Conservation (phyloP, 2,329 filamentous ascomycete genomes). For the Pseudogymnoascus sp. region DNA sequence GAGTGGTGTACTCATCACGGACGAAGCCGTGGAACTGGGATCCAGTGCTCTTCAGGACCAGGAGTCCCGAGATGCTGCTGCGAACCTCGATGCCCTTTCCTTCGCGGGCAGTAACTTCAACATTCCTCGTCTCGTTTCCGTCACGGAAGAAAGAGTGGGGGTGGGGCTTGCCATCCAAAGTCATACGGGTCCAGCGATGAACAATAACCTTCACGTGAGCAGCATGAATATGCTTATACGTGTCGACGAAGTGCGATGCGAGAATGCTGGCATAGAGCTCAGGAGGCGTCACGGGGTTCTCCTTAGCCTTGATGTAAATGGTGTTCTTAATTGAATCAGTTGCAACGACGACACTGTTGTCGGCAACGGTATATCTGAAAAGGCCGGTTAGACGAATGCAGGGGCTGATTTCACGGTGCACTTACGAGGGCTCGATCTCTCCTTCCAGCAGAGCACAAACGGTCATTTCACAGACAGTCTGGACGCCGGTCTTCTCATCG, state of each 20-base stretch:
- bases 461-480: slow-evolving; percentile 91
- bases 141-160: slow-evolving; percentile 93
- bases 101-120: slow-evolving; percentile 64
- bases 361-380: slow-evolving; percentile 76
- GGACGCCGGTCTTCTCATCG: slow-evolving; percentile 66
- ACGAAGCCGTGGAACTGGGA: slow-evolving; percentile 95
- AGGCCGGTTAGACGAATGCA: slow-evolving; percentile 17
- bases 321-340: slow-evolving; percentile 99
- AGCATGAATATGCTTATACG: slow-evolving; percentile 78
- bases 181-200: slow-evolving; percentile 88
- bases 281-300: slow-evolving; percentile 83
- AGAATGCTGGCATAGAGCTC: slow-evolving; percentile 85
- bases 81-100: slow-evolving; percentile 65
- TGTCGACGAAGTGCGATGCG: slow-evolving; percentile 80
- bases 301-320: slow-evolving; percentile 89
- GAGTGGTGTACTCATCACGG: slow-evolving; percentile 84
- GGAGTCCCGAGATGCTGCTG: slow-evolving; percentile 71
- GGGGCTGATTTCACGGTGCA: slow-evolving; percentile 12
- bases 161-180: slow-evolving; percentile 79
- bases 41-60: slow-evolving; percentile 92
- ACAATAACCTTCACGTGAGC: slow-evolving; percentile 76
- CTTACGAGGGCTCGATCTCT: slow-evolving; percentile 75
- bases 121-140: slow-evolving; percentile 77
- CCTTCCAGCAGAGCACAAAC: slow-evolving; percentile 89
- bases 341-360: slow-evolving; percentile 92